Evolutionary conservation across 345 rosid species (phyloP), one percentile per base, ranked within the genome.

Genomic region (Sisymbrium altissimum): DNA sequence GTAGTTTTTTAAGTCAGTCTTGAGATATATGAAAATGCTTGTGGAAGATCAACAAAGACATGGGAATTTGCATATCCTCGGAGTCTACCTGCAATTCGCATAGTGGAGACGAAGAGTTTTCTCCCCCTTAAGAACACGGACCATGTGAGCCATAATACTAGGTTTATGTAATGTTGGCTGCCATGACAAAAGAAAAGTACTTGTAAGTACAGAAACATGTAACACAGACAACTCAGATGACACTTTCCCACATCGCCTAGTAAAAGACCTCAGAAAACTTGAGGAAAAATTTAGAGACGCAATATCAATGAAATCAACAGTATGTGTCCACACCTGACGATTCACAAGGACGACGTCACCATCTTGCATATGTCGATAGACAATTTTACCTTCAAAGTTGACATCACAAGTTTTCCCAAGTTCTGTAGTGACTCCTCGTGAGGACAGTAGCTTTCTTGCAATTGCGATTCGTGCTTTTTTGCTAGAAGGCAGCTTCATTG

Each of bases 101-200:
- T 95, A 95, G 82, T 92, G 99, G 96, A 95, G 93, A 41, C 99
- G 89, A 73, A 95, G 87, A 57, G 99, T 90, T 83, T 86, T 95
- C 83, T 95, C 97, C 53, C 97, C 97, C 75, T 83, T 86, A 76
- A 95, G 78, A 23, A 95, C 97, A 58, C 97, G 97, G 70, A 95
- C 99, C 0, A 83, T 81, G 66, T 95, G 97, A 27, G 99, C 99
- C 99, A 95, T 92, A 83, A 95, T 83, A 74, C 99, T 92, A 5
- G 97, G 97, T 75, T 95, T 95, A 83, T 95, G 99, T 73, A 95
- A 93, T 15, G 99, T 95, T 62, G 99, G 99, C 99, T 95, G 96
- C 78, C 77, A 83, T 32, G 18, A 38, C 66, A 77, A 61, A 73
- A 76, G 7, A 60, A 56, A 11, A 39, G n/a, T 9, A 12, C 30